Percentiles rank a stretch among this genome's conserved stretches.
These are phyloP conservation scores for Erythrobasidium hasegawianum DNA, from an alignment of 1,284 basidiomycete species.

Conservation along the genomic window DNA sequence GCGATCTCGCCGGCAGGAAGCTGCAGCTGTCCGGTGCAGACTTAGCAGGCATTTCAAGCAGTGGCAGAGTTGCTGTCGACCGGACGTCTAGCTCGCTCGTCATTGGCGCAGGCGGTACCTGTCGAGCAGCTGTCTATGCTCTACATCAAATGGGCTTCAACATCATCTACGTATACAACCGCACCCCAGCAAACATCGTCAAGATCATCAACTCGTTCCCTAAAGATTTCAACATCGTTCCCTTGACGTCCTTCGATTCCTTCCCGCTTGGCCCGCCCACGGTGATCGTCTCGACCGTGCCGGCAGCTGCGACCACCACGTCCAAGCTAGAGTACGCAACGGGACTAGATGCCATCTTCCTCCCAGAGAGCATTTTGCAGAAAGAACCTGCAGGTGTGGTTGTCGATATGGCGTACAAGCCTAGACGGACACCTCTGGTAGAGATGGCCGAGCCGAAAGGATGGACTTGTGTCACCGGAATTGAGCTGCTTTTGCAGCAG, in stretches of 20 bases:
- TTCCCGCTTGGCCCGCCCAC: conserved; percentile 60
- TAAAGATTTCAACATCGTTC: conserved; percentile 57
- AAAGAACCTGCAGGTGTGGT: conserved; percentile 58
- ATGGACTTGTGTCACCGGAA: conserved; percentile 71
- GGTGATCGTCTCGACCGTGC: conserved; percentile 80
- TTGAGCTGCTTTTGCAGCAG: conserved; percentile 81
- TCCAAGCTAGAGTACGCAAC: conserved; percentile 43
- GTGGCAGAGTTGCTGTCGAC: conserved; percentile 11
- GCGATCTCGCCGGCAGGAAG: conserved; percentile 53
- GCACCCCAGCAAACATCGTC: conserved; percentile 69
- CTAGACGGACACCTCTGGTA: conserved; percentile 56
- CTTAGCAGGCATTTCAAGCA: conserved; percentile 41
- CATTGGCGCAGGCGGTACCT: conserved; percentile 88
- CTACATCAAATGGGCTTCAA: conserved; percentile 65
- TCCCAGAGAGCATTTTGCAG: conserved; percentile 13
- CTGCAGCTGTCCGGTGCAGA: conserved; percentile 42
- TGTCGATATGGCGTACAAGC: conserved; percentile 89
- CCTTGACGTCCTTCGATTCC: conserved; percentile 60
- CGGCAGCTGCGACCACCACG: conserved; percentile 62
- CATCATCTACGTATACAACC: conserved; percentile 77
- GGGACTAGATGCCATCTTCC: conserved; percentile 40
- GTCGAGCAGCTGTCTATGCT: conserved; percentile 86
- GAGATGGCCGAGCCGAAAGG: conserved; percentile 50
- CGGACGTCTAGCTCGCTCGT: conserved; percentile 56
- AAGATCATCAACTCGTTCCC: conserved; percentile 67